Conservation (phyloP, 2,329 filamentous ascomycete species). For the Monilinia polystroma region DNA sequence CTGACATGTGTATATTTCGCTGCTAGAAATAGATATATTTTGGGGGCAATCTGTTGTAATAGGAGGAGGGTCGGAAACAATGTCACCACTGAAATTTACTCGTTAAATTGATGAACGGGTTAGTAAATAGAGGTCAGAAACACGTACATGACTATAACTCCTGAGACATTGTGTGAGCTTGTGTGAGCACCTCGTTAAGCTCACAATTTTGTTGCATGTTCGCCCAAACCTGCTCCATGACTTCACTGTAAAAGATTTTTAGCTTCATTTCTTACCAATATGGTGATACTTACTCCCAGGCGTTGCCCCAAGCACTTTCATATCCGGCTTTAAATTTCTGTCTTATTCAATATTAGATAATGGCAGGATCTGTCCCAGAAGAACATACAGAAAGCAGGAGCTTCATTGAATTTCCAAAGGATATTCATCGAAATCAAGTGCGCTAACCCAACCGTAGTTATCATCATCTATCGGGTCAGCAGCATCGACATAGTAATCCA, state of each 20-base stretch:
- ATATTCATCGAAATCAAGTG: slow-evolving; percentile 1
- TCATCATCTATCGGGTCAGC: background rate
- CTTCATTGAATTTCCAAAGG: background rate
- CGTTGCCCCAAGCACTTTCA: background rate
- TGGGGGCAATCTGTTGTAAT: slow-evolving; percentile 5
- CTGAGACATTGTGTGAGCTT: background rate
- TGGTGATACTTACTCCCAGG: slow-evolving; percentile 1
- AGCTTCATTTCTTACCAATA: background rate
- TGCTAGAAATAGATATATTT: background rate
- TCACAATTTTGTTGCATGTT: slow-evolving; percentile 1
- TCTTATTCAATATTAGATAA: background rate
- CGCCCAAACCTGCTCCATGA: slow-evolving; percentile 4
- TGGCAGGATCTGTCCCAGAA: background rate
- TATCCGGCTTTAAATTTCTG: background rate
- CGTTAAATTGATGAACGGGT: background rate
- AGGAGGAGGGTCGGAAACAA: background rate
- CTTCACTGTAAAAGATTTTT: background rate
- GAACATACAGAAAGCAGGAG: slow-evolving; percentile 4
- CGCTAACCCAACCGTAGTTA: background rate
- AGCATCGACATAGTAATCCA: background rate
- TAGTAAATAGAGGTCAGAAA: background rate
- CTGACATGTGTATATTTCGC: background rate
- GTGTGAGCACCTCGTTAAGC: background rate
- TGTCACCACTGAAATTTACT: background rate
- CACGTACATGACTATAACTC: background rate